Base-by-base conservation (phyloP, 495 filamentous ascomycete species). In the Aspergillus homomorphus region DNA sequence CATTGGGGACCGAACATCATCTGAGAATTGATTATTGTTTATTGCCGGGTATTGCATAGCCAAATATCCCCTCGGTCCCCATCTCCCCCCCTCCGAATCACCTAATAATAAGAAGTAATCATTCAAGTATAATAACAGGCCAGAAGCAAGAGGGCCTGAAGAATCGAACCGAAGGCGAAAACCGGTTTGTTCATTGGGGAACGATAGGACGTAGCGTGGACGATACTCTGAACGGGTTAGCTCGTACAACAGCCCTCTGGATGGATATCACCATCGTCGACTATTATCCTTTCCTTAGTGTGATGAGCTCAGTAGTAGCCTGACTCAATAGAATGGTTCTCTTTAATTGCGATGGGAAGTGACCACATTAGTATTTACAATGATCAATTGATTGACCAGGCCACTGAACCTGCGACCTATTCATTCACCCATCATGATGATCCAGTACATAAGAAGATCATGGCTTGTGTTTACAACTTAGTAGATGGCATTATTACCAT, bases 221-320 rank as follows among this genome's bases (percentile, higher is more conserved):
- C 48, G 23, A 51, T 51, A 51, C 48, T 51, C 24, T 24, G 21
- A 51, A 51, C 24, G 48, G 48, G 22, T 28, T 51, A 51, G 48
- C n/a, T n/a, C 24, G 28, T 4, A 24, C 15, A 10, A 14, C 48
- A 51, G 22, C n/a, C 43, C n/a, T 18, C 46, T 50, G 46, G 22
- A 22, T 16, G 18, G 19, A 24, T 12, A 23, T n/a, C 14, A 24
- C 21, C 4, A 50, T n/a, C n/a, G n/a, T n/a, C n/a, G n/a, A n/a
- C n/a, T 26, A 26, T 22, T 12, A 24, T 16, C 46, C 10, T 26
- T 15, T 22, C 9, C 22, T 1, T 7, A 2, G 46, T 24, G 33
- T n/a, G 15, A 38, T 38, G 6, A 10, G 8, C 48, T 56, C 23
- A 46, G 30, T 38, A 45, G 41, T 48, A 56, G 21, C 42, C 16